phyloP scores from a whole-genome alignment of 257 asterid species.

The Salvia rosmarinus region DNA sequence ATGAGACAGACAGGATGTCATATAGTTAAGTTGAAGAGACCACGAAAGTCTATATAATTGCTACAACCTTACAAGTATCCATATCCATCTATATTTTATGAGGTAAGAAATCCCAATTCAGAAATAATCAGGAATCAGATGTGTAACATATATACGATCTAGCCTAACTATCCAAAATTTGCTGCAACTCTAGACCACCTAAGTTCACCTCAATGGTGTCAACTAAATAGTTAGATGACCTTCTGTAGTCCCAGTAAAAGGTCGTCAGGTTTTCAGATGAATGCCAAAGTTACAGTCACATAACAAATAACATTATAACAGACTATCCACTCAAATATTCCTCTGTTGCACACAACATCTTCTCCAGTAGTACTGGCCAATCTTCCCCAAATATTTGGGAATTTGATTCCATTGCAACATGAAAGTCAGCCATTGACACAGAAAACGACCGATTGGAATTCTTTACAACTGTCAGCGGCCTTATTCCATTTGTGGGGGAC shows the following conservation, averaged over 20 bases:
- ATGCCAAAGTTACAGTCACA: constrained; percentile 23
- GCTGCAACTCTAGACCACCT: constrained; percentile 44
- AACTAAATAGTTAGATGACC: constrained; percentile 41
- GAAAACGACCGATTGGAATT: constrained; percentile 27
- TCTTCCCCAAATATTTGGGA: constrained; percentile 62
- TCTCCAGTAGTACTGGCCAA: constrained; percentile 66
- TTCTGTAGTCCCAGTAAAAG: constrained; percentile 1
- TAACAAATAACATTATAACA: constrained; percentile 14
- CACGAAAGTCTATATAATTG: constrained; percentile 47
- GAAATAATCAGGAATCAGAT: constrained; percentile 45
- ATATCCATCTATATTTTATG: constrained; percentile 50
- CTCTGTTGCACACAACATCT: constrained; percentile 46
- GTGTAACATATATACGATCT: constrained; percentile 60
- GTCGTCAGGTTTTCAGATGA: constrained; percentile 28
- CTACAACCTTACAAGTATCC: constrained; percentile 55
- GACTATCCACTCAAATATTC: constrained; percentile 37
- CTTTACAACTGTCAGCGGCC: constrained; percentile 34
- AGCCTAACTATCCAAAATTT: constrained; percentile 48
- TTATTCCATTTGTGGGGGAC: constrained; percentile 39
- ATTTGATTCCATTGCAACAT: constrained; percentile 56
- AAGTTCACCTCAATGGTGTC: constrained; percentile 42
- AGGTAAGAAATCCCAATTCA: constrained; percentile 42
- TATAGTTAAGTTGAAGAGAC: constrained; percentile 36
- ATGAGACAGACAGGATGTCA: constrained; percentile 34
- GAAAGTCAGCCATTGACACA: constrained; percentile 59